A percentile compares a stretch with the other conserved stretches of the same genome.
Evolutionary conservation across 805 yeast genomes (phyloP).

Genomic region (Barnettozyma pratensis): DNA sequence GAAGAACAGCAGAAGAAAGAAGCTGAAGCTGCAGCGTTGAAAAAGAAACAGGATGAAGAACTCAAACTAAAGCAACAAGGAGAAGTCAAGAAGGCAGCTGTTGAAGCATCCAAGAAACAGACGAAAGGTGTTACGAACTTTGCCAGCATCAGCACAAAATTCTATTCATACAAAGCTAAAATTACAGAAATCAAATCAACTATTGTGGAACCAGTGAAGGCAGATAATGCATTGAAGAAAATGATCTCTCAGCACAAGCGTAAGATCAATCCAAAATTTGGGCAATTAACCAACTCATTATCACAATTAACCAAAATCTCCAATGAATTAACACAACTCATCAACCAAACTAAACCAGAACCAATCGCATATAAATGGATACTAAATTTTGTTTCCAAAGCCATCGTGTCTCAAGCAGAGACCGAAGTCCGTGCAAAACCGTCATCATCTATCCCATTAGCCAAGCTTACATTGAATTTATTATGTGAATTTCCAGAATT

Average conservation of each 20-base stretch:
- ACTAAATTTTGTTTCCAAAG: conserved; percentile 78
- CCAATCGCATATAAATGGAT: conserved; percentile 65
- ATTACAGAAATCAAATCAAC: conserved; percentile 55
- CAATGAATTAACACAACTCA: conserved; percentile 43
- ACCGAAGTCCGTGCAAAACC: conserved; percentile 82
- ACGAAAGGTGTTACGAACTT: conserved; percentile 32
- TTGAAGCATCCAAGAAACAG: conserved; percentile 11
- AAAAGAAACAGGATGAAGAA: conserved; percentile 15
- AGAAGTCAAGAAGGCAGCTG: conserved; percentile 13
- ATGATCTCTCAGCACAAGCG: conserved; percentile 58
- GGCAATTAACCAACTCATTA: conserved; percentile 77
- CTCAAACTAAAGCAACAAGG: conserved; percentile 13
- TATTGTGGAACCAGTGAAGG: conserved; percentile 50
- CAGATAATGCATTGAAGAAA: conserved; percentile 49
- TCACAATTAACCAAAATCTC: conserved; percentile 51
- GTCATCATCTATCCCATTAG: conserved; percentile 74
- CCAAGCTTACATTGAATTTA: conserved; percentile 52
- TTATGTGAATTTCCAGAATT: conserved; percentile 43
- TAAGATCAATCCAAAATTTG: conserved; percentile 81
- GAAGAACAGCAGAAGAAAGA: conserved; percentile 18
- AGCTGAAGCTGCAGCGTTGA: conserved; percentile 16
- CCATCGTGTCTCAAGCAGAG: conserved; percentile 86
- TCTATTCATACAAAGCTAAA: conserved; percentile 42
- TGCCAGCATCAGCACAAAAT: conserved; percentile 36
- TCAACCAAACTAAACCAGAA: conserved; percentile 43